A percentile compares a stretch with the other conserved stretches of the same genome.
Evolutionary conservation across 2,329 filamentous ascomycete species (phyloP).

Genomic region (Cephalotrichum gorgonifer): DNA sequence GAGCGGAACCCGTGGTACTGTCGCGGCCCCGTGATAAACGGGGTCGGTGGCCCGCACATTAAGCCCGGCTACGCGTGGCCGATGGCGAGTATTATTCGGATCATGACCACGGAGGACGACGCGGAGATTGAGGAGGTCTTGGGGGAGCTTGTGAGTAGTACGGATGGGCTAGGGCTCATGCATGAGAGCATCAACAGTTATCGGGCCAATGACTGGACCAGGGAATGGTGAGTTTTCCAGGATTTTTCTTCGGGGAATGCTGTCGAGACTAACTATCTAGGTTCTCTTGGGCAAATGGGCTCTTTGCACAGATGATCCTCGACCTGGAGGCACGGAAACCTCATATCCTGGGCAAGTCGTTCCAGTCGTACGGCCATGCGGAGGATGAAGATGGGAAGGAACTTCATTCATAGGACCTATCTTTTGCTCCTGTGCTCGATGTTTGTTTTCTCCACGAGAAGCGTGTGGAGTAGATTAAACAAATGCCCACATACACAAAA

Average conservation of each 20-base stretch:
- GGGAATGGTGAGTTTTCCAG: constrained; percentile 21
- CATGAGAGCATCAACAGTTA: constrained; percentile 32
- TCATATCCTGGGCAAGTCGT: constrained; percentile 43
- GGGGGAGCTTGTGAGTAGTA: constrained; percentile 27
- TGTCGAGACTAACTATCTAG: constrained; percentile 29
- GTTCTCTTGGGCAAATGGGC: constrained; percentile 83
- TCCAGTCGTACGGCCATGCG: constrained; percentile 21
- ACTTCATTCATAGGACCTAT: too few relatives aligned
- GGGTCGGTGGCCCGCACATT: constrained; percentile 60
- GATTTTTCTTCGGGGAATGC: not conserved
- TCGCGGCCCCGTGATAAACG: constrained; percentile 54
- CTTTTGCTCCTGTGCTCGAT: too few relatives aligned
- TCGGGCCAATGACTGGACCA: constrained; percentile 20
- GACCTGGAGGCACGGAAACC: constrained; percentile 67
- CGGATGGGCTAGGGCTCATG: constrained; percentile 30
- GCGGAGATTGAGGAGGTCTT: constrained; percentile 23
- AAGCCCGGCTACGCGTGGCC: constrained; percentile 49
- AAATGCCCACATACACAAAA: too few relatives aligned
- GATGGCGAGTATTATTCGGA: constrained; percentile 43
- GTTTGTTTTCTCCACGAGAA: too few relatives aligned
- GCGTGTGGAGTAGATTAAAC: too few relatives aligned
- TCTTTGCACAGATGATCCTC: constrained; percentile 76
- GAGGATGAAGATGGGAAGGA: not conserved
- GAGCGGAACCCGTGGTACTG: constrained; percentile 72
- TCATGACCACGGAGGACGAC: constrained; percentile 32